Evolutionary conservation across 352 stramenopile species (phyloP), one percentile per base, ranked within the genome.

Genomic region (Phytophthora boehmeriae): DNA sequence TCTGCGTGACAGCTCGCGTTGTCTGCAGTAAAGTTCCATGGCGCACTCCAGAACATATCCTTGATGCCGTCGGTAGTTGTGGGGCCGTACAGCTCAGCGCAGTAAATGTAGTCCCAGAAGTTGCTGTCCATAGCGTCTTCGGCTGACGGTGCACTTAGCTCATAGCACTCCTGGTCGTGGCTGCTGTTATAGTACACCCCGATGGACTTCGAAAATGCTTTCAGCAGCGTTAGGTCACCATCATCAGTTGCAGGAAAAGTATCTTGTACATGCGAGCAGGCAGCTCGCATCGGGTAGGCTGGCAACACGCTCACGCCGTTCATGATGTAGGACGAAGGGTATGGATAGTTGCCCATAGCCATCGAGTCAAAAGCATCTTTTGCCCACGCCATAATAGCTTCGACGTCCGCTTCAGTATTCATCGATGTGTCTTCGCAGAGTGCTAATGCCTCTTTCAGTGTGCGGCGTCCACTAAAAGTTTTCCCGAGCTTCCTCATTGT

Each of bases 291-390:
- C 1, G 91, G 90, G 71, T 87, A 97, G 11, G 88, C 71, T 2
- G 90, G 91, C 17, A 97, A 68, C 17, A 68, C 49, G n/a, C 59
- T 66, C 5, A 54, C 34, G 16, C 78, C 81, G 46, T 83, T 86
- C n/a, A 80, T 68, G n/a, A 97, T 93, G 72, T 97, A 98, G 10
- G 68, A 79, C 28, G 76, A 89, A 8, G 88, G 76, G 73, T 97
- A 98, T 4, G 92, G 93, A 71, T 91, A 98, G 58, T 95, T 93
- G 5, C 90, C 90, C 80, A 97, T 95, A 8, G 88, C 83, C 70
- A 98, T 66, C 54, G 71, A 86, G 60, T 85, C 88, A 51, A 89
- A 96, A 10, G 82, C 73, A 34, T 72, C 76, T 36, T 60, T 66
- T 11, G 61, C 56, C 35, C 69, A 83, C 34, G 71, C 53, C 8